Conservation (phyloP, 495 filamentous ascomycete genomes). For the Hypoxylon rickii region DNA sequence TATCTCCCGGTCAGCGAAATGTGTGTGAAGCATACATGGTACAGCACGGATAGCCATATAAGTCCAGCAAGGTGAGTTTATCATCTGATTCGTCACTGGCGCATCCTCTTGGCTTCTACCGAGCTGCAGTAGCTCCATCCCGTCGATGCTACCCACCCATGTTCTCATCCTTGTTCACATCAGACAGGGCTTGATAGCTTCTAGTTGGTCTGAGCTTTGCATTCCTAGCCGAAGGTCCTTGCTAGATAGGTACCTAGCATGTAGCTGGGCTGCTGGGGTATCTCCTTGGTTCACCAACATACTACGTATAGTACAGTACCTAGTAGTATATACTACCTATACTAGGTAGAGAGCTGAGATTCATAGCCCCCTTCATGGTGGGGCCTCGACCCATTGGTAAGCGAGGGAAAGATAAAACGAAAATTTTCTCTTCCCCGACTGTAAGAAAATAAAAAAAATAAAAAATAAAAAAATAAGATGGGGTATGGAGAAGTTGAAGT, state of each 20-base stretch:
- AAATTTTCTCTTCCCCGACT: slow-evolving; percentile 22
- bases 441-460: not conserved
- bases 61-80: not conserved
- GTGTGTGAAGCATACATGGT: not conserved
- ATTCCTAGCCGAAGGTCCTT: slow-evolving; percentile 7
- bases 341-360: no score
- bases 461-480: slow-evolving; percentile 12
- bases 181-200: not conserved
- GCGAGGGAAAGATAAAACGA: slow-evolving; percentile 6
- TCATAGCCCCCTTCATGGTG: slow-evolving; percentile 9
- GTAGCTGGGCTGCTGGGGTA: no score
- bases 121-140: slow-evolving; percentile 20
- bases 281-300: no score
- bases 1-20: slow-evolving; percentile 23
- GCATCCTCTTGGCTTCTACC: slow-evolving; percentile 23
- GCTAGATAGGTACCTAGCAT: not conserved
- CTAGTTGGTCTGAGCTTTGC: slow-evolving; percentile 19
- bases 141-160: slow-evolving; percentile 16
- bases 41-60: slow-evolving; percentile 11
- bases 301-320: no score
- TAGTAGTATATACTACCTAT: no score
- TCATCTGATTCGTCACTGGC: slow-evolving; percentile 23
- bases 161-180: slow-evolving; percentile 10
- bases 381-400: slow-evolving; percentile 8
- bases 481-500: slow-evolving; percentile 28